Evolutionary conservation across 306 rosid species (phyloP).

Genomic region (Myrica gale): DNA sequence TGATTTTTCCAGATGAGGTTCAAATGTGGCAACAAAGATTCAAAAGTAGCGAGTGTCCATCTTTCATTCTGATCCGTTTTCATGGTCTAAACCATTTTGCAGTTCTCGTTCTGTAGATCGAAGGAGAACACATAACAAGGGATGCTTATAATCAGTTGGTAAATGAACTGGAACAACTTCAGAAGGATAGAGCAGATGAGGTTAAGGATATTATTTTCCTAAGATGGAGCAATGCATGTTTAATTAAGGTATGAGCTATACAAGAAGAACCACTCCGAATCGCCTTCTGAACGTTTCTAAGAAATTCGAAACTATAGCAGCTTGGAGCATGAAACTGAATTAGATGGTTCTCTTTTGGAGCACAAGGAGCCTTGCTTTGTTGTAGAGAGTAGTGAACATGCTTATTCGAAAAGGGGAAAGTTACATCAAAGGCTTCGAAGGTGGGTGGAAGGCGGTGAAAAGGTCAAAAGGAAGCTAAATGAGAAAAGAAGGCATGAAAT

Average conservation of each 20-base stretch:
- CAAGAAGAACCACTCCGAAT: constrained; percentile 19
- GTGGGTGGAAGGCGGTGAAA: constrained; percentile 61
- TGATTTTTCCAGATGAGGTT: neutral
- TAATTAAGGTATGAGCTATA: constrained; percentile 46
- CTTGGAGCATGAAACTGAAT: constrained; percentile 1
- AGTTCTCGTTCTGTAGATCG: constrained; percentile 39
- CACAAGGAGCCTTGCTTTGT: constrained; percentile 37
- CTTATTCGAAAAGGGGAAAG: constrained; percentile 37
- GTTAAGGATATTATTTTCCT: constrained; percentile 39
- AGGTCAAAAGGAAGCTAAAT: constrained; percentile 42
- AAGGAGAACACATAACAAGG: constrained; percentile 32
- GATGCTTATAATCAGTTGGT: constrained; percentile 42
- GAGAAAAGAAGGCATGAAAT: constrained; percentile 35
- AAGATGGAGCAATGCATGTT: constrained; percentile 53
- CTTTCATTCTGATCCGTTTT: neutral
- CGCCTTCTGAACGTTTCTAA: constrained; percentile 32
- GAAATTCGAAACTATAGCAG: neutral
- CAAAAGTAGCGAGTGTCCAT: too few relatives aligned
- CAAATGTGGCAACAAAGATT: neutral
- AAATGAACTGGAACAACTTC: constrained; percentile 46
- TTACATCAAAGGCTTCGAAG: constrained; percentile 45
- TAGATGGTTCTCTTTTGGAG: constrained; percentile 28
- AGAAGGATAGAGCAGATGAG: constrained; percentile 43
- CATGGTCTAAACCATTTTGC: neutral
- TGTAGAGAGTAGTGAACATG: constrained; percentile 21